phyloP scores from a whole-genome alignment of 2,329 filamentous ascomycete genomes.

The Sordariomycetes sp. region DNA sequence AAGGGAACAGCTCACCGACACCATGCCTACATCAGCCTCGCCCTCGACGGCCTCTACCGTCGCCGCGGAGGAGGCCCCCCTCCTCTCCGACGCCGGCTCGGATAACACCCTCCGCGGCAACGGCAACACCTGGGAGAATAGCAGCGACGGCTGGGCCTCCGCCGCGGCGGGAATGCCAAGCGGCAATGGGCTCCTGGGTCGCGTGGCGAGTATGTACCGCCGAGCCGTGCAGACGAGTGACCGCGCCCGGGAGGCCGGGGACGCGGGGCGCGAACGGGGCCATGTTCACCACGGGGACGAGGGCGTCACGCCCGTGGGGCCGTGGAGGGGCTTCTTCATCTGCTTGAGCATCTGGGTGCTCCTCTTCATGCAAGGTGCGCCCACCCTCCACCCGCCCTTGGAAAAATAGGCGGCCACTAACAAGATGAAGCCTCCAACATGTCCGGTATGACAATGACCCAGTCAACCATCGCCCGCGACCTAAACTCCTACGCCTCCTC shows the following conservation, averaged over 20 bases:
- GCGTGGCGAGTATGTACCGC: not conserved
- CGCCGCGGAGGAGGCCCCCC: conserved; percentile 11
- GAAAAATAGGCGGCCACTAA: not conserved
- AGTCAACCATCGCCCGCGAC: conserved; percentile 63
- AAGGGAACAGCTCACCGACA: not conserved
- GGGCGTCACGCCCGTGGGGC: not conserved
- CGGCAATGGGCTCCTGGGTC: not conserved
- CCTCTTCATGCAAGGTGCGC: conserved; percentile 45
- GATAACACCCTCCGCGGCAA: not conserved
- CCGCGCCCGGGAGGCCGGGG: not conserved
- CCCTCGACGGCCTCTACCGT: not conserved
- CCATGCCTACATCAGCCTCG: not conserved
- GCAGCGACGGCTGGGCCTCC: not conserved
- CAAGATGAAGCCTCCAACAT: conserved; percentile 46
- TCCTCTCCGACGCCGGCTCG: conserved; percentile 8
- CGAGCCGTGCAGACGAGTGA: not conserved
- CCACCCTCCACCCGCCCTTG: conserved; percentile 3
- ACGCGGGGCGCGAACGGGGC: not conserved
- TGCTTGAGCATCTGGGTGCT: conserved; percentile 21
- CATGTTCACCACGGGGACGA: not conserved
- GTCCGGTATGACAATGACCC: conserved; percentile 69
- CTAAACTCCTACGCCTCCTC: conserved; percentile 59
- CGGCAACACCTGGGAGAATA: not conserved
- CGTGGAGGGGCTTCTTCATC: not conserved
- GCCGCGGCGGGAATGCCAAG: not conserved